Evolutionary conservation across 805 yeast species (phyloP).

Genomic region (Ogataea ganodermae): DNA sequence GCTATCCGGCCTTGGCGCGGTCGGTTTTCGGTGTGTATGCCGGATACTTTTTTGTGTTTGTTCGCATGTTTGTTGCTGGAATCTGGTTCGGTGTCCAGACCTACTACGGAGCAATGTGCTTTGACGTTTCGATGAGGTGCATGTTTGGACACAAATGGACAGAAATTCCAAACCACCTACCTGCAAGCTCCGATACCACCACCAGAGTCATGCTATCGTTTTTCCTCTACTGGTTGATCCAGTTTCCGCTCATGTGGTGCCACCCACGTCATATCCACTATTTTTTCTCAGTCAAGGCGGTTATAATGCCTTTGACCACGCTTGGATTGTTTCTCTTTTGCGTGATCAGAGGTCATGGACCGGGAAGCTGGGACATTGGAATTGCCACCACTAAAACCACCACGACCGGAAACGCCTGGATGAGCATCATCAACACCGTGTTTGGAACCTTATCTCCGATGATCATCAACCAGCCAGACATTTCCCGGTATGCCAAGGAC

Average conservation of each 20-base stretch:
- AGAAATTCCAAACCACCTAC: constrained; percentile 18
- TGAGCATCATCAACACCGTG: constrained; percentile 24
- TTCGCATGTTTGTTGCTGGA: constrained; percentile 38
- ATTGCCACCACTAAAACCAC: constrained; percentile 2
- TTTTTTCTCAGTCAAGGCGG: constrained; percentile 20
- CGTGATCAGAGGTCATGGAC: constrained; percentile 20
- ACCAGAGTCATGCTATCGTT: constrained; percentile 21
- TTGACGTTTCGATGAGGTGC: constrained; percentile 31
- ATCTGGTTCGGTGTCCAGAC: constrained; percentile 44
- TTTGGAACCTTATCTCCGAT: constrained; percentile 29
- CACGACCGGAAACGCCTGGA: constrained; percentile 19
- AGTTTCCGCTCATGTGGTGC: constrained; percentile 25
- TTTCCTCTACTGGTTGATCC: constrained; percentile 23
- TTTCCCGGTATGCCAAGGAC: constrained; percentile 26
- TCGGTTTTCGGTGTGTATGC: constrained; percentile 41
- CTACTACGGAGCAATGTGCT: constrained; percentile 38
- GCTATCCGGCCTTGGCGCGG: constrained; percentile 40
- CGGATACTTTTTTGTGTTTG: constrained; percentile 36
- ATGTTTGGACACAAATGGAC: constrained; percentile 24
- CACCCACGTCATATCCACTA: constrained; percentile 19
- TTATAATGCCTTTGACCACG: constrained; percentile 19
- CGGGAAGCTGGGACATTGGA: constrained; percentile 18
- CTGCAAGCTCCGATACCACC: constrained; percentile 18
- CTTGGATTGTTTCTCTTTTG: constrained; percentile 20
- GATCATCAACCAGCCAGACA: constrained; percentile 29